Conservation (phyloP, 2,329 filamentous ascomycete genomes). For the Alternaria sp. region DNA sequence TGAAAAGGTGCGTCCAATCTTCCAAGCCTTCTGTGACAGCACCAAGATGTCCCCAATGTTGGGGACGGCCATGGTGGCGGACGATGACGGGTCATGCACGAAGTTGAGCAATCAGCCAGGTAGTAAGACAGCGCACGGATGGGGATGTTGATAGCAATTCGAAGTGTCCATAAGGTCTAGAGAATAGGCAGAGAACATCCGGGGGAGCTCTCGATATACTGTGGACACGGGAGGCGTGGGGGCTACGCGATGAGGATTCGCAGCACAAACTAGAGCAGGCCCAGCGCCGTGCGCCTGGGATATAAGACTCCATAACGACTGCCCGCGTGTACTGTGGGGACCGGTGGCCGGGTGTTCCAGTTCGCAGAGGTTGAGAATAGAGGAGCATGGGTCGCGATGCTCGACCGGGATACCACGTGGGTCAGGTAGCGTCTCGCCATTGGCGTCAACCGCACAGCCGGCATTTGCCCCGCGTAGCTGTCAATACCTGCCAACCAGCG, state of each 20-base stretch:
- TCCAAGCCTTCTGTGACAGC: conserved; percentile 56
- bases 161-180: neutral
- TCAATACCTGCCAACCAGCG: conserved; percentile 14
- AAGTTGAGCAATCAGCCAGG: neutral
- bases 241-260: conserved; percentile 19
- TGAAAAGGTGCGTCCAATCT: conserved; percentile 53
- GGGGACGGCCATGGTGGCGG: conserved; percentile 39
- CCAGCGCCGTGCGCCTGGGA: conserved; percentile 33
- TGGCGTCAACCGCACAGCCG: conserved; percentile 22
- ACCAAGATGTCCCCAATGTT: conserved; percentile 54
- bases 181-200: conserved; percentile 8
- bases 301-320: conserved; percentile 18
- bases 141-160: neutral
- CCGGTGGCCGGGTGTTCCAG: conserved; percentile 19
- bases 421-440: conserved; percentile 24
- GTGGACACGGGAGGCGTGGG: conserved; percentile 26
- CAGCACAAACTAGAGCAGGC: conserved; percentile 16
- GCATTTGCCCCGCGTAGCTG: conserved; percentile 14
- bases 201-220: conserved; percentile 31
- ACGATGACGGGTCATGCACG: conserved; percentile 14
- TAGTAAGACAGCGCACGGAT: neutral
- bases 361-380: conserved; percentile 17
- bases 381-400: conserved; percentile 10
- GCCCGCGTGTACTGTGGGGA: conserved; percentile 8
- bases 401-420: conserved; percentile 31